Percentiles rank a stretch among this genome's conserved stretches.
phyloP scores from a whole-genome alignment of 305 asterid species.

The Coffea humblotiana region DNA sequence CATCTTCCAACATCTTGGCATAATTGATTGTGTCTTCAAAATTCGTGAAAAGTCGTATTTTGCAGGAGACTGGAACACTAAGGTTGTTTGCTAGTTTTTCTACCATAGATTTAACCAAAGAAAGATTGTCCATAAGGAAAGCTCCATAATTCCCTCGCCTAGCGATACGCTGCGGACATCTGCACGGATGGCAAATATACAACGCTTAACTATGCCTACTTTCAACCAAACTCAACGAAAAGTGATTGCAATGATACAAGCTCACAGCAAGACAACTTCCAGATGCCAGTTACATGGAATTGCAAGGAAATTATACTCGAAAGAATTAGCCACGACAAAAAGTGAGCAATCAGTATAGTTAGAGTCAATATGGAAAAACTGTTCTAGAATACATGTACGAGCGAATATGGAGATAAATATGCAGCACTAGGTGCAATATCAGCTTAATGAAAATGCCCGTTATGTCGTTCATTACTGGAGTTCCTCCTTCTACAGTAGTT shows the following conservation, averaged over 20 bases:
- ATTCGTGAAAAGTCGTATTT: slow-evolving; percentile 78
- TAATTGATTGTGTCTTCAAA: slow-evolving; percentile 68
- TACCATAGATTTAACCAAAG: slow-evolving; percentile 76
- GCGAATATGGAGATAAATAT: not conserved
- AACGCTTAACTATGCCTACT: not conserved
- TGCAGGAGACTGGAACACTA: slow-evolving; percentile 80
- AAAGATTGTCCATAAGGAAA: slow-evolving; percentile 93
- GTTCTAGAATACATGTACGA: not conserved
- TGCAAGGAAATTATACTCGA: not conserved
- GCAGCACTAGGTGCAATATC: not conserved
- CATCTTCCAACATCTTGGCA: slow-evolving; percentile 92
- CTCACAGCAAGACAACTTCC: not conserved
- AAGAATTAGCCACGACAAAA: not conserved
- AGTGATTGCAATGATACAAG: not conserved
- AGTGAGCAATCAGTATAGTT: not conserved
- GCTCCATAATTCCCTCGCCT: slow-evolving; percentile 87
- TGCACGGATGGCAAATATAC: slow-evolving; percentile 10
- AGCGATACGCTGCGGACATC: slow-evolving; percentile 98
- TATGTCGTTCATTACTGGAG: not conserved
- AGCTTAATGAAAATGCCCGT: not conserved
- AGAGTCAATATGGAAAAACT: not conserved
- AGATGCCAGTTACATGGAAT: not conserved
- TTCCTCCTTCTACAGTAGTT: too few relatives aligned
- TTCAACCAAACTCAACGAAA: not conserved
- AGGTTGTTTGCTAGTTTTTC: slow-evolving; percentile 72